These are phyloP conservation scores for Aspergillus thermomutatus DNA, from an alignment of 2,329 filamentous ascomycete genomes.

Conservation along the genomic window DNA sequence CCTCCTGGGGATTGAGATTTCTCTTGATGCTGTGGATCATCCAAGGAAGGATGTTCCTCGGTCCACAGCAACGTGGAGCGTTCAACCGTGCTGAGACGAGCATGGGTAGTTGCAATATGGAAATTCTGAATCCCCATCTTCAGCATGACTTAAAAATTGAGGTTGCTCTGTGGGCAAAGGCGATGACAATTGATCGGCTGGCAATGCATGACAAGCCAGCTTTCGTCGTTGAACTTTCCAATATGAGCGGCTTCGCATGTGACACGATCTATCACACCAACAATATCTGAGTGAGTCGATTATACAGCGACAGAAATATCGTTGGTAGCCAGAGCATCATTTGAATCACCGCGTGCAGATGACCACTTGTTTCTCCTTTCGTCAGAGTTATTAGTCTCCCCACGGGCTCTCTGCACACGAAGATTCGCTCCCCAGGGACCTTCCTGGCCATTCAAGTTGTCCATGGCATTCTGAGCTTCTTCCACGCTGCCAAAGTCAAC, in stretches of 20 bases:
- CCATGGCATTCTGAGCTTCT: slow-evolving; percentile 53
- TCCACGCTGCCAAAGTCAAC: slow-evolving; percentile 59
- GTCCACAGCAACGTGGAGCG: background rate
- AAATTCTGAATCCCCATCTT: background rate
- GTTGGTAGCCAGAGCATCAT: slow-evolving; percentile 2
- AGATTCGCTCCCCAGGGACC: slow-evolving; percentile 40
- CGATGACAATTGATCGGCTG: background rate
- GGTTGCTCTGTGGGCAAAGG: background rate
- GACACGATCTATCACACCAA: background rate
- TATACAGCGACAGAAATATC: slow-evolving; percentile 8
- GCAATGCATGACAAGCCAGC: background rate
- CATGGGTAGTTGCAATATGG: background rate
- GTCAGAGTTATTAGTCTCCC: slow-evolving; percentile 31
- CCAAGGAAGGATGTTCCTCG: background rate
- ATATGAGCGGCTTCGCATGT: background rate
- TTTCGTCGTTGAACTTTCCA: background rate
- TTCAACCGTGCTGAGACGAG: background rate
- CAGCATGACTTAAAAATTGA: background rate
- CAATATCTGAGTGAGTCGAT: background rate
- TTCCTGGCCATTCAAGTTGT: slow-evolving; percentile 39
- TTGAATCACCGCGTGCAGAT: slow-evolving; percentile 6
- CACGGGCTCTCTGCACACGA: slow-evolving; percentile 40
- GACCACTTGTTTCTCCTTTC: slow-evolving; percentile 25
- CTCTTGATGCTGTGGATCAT: background rate
- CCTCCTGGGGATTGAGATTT: background rate